Conservation (phyloP, 495 filamentous ascomycete genomes). For the Durotheca rogersii region DNA sequence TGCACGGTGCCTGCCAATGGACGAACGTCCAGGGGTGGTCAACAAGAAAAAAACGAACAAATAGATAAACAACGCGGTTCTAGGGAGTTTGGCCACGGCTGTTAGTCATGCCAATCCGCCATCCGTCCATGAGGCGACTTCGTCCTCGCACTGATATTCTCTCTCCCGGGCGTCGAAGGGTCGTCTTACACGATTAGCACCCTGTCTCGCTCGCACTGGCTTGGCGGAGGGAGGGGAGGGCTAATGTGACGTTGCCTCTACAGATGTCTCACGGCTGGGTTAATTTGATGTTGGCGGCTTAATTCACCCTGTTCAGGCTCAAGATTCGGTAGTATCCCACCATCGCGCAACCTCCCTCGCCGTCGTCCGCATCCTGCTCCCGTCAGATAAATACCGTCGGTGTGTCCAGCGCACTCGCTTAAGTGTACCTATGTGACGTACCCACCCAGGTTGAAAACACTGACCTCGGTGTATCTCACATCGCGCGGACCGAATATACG, state of each 20-base stretch:
- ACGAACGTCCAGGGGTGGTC: conserved; percentile 7
- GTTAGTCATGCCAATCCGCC: conserved; percentile 21
- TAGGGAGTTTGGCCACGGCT: conserved; percentile 10
- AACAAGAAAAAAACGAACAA: conserved; percentile 1
- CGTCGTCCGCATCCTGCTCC: no score
- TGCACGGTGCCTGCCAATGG: not conserved
- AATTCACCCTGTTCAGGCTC: not conserved
- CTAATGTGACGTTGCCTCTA: conserved; percentile 11
- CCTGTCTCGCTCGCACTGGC: not conserved
- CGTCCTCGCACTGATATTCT: not conserved
- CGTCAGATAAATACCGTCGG: no score
- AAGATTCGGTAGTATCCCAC: not conserved
- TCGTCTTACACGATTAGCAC: no score
- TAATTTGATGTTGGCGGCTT: not conserved
- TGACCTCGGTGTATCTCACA: no score
- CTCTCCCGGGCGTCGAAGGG: conserved; percentile 8
- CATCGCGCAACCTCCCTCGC: no score
- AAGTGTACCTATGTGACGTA: no score
- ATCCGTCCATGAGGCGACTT: not conserved
- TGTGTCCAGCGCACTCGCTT: no score
- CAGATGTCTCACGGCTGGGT: not conserved
- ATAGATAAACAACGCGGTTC: conserved; percentile 8
- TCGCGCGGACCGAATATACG: no score
- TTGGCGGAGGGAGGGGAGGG: conserved; percentile 2
- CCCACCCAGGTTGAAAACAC: no score